Percentiles rank a stretch among this genome's conserved stretches.
Conservation (phyloP, 768 basidiomycete species). For the Russula griseocarnosa region DNA sequence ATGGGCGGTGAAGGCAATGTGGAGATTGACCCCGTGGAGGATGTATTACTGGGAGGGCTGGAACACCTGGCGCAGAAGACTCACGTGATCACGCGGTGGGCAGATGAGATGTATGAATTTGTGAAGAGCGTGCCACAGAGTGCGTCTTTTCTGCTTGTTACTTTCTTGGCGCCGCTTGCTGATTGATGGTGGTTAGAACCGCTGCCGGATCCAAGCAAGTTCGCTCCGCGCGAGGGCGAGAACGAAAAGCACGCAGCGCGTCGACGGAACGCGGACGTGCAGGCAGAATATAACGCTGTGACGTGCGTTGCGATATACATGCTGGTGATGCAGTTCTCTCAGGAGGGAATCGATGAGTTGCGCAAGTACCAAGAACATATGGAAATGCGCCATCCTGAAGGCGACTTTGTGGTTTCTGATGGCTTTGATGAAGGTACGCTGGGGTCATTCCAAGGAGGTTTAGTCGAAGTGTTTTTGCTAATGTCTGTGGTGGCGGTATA, state of each 20-base stretch:
- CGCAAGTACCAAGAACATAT: conserved; percentile 74
- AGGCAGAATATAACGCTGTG: conserved; percentile 78
- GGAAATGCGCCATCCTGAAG: conserved; percentile 75
- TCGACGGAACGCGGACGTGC: conserved; percentile 69
- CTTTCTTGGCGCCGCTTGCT: conserved; percentile 3
- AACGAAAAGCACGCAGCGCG: conserved; percentile 62
- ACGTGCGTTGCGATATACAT: conserved; percentile 87
- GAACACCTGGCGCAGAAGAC: conserved; percentile 97
- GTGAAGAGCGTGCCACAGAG: conserved; percentile 83
- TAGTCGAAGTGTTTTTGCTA: conserved; percentile 18
- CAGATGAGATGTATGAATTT: conserved; percentile 89
- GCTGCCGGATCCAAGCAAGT: conserved; percentile 74
- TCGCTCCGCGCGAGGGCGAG: conserved; percentile 66
- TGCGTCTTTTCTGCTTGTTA: conserved; percentile 39
- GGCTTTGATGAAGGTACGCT: conserved; percentile 74
- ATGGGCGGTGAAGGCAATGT: conserved; percentile 31
- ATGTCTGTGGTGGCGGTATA: conserved; percentile 31
- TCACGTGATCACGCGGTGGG: conserved; percentile 87
- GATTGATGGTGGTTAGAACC: conserved; percentile 51
- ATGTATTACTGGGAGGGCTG: conserved; percentile 69
- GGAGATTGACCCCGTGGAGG: conserved; percentile 62
- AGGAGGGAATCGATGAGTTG: conserved; percentile 86
- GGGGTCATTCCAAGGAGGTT: neutral
- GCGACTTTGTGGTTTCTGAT: conserved; percentile 69
- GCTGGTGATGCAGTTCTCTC: conserved; percentile 87